A percentile compares a stretch with the other conserved stretches of the same genome.
These are phyloP conservation scores for Euryodendron excelsum DNA, from an alignment of 148 eudicot genomes.

Conservation along the genomic window DNA sequence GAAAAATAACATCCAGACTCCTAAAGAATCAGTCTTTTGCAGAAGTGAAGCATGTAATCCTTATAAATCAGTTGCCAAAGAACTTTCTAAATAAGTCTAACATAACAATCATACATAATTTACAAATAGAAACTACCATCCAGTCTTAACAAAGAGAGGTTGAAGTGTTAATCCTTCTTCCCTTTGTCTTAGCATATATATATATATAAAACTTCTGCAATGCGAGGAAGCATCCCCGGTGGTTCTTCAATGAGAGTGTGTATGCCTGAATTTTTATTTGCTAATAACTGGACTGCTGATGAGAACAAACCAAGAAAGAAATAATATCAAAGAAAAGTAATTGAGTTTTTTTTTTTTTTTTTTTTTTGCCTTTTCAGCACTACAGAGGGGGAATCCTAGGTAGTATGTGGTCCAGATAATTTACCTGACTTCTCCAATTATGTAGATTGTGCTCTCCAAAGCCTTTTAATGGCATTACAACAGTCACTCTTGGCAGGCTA, in stretches of 20 bases:
- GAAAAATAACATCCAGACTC: not conserved
- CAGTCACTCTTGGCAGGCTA: constrained; percentile 74
- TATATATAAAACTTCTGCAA: not conserved
- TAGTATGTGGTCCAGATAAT: not conserved
- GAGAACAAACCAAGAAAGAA: not conserved
- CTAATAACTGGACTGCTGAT: not conserved
- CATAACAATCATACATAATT: not conserved
- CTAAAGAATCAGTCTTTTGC: not conserved
- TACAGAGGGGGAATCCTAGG: not conserved
- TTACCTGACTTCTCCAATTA: constrained; percentile 96
- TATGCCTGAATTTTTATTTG: not conserved
- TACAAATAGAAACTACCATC: not conserved
- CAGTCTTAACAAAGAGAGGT: not conserved
- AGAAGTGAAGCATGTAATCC: not conserved
- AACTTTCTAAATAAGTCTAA: not conserved
- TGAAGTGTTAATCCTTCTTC: not conserved
- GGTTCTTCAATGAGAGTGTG: not conserved
- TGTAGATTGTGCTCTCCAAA: constrained; percentile 95
- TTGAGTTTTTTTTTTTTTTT: not conserved
- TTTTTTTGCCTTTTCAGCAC: not conserved
- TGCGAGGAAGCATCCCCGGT: not conserved
- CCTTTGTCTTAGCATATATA: not conserved
- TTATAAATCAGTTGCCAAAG: not conserved
- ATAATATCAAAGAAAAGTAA: not conserved
- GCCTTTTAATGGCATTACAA: constrained; percentile 96